Evolutionary conservation across 2,329 filamentous ascomycete species (phyloP).

Genomic region (Coniella vitis): DNA sequence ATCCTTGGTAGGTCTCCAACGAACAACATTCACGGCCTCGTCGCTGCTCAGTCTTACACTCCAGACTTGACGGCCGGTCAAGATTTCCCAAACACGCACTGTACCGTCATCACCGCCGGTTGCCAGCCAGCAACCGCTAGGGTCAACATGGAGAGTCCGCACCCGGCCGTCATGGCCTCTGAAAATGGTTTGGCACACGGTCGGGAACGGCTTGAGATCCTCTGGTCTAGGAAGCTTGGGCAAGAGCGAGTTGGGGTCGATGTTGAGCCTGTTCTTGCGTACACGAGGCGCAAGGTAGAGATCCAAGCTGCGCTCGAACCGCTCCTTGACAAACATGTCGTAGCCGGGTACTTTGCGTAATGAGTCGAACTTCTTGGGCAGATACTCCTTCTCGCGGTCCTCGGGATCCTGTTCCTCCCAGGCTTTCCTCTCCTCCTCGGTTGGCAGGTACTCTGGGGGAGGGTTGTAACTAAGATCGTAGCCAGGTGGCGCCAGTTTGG

Average conservation of each 20-base stretch:
- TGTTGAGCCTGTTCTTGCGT: slow-evolving; percentile 89
- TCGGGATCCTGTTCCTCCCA: slow-evolving; percentile 88
- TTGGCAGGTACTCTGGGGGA: slow-evolving; percentile 86
- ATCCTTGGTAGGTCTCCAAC: slow-evolving; percentile 83
- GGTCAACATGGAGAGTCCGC: slow-evolving; percentile 76
- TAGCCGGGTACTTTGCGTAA: slow-evolving; percentile 91
- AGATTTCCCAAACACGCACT: slow-evolving; percentile 81
- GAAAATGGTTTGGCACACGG: slow-evolving; percentile 80
- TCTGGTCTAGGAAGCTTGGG: slow-evolving; percentile 90
- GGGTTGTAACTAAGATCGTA: slow-evolving; percentile 97
- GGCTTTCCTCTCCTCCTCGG: slow-evolving; percentile 70
- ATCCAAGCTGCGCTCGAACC: slow-evolving; percentile 92
- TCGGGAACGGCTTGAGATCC: slow-evolving; percentile 92
- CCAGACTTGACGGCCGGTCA: slow-evolving; percentile 84
- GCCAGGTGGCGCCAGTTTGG: slow-evolving; percentile 85
- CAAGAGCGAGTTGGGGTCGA: slow-evolving; percentile 86
- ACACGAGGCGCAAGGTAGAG: slow-evolving; percentile 86
- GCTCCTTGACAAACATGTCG: slow-evolving; percentile 83
- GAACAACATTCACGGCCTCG: slow-evolving; percentile 74
- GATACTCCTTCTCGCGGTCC: slow-evolving; percentile 81
- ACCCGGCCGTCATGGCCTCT: slow-evolving; percentile 84
- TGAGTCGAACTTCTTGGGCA: slow-evolving; percentile 75
- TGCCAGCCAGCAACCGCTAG: slow-evolving; percentile 77
- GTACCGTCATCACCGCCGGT: slow-evolving; percentile 93
- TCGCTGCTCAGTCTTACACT: slow-evolving; percentile 71